A percentile compares a stretch with the other conserved stretches of the same genome.
These are phyloP conservation scores for Parastagonospora avenae DNA, from an alignment of 2,329 filamentous ascomycete species.

Conservation along the genomic window DNA sequence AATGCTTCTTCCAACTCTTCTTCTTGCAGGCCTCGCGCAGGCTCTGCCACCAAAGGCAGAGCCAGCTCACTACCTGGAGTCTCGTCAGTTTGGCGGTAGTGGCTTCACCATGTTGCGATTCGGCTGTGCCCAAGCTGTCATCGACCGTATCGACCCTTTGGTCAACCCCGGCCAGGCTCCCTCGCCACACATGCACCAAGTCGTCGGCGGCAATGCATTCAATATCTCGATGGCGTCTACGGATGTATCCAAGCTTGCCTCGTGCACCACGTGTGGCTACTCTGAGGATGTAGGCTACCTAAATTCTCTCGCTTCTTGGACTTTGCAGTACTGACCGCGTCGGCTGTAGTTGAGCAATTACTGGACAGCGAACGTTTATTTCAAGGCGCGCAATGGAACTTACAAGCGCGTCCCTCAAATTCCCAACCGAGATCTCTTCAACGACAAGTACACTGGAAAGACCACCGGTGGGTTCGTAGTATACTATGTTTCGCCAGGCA, in stretches of 20 bases:
- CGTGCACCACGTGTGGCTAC: constrained; percentile 24
- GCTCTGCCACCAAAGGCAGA: constrained; percentile 3
- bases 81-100: neutral
- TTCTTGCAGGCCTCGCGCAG: constrained; percentile 4
- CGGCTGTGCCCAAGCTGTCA: constrained; percentile 28
- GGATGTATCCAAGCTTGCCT: constrained; percentile 27
- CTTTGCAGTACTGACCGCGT: neutral
- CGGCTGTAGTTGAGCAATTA: constrained; percentile 22
- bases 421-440: constrained; percentile 30
- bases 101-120: constrained; percentile 15
- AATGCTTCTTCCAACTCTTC: constrained; percentile 3
- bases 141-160: constrained; percentile 30
- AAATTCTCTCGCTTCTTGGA: neutral
- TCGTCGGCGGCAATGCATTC: constrained; percentile 36
- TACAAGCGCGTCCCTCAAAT: constrained; percentile 40
- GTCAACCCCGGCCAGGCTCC: constrained; percentile 37
- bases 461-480: constrained; percentile 52
- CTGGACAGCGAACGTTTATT: constrained; percentile 43
- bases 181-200: constrained; percentile 32
- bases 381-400: constrained; percentile 39
- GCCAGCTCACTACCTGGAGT: constrained; percentile 3
- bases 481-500: constrained; percentile 54
- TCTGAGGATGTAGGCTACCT: constrained; percentile 19
- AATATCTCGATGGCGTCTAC: constrained; percentile 23
- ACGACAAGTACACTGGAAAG: constrained; percentile 36